Base-by-base conservation (phyloP, 2,329 filamentous ascomycete species). In the Fusarium newnesense region DNA sequence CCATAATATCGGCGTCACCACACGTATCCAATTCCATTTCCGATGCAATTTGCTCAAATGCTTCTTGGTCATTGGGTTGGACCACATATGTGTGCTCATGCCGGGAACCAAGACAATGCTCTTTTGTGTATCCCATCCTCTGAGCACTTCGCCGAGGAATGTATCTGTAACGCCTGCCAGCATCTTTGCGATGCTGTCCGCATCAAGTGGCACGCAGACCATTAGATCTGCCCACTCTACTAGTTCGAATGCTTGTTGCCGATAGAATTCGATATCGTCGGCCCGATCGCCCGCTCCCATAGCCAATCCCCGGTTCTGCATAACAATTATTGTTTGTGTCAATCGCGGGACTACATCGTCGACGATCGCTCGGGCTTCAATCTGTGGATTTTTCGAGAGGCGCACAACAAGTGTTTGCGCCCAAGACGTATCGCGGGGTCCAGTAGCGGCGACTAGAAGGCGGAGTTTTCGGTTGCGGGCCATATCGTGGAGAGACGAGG, bases 41-140 rank as follows among this genome's bases (percentile, higher is more conserved):
- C 90, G 87, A 72, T 92, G 88, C 46, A 97, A 90, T 82, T 97
- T 96, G 81, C 90, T 92, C 69, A 97, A 87, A 79, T 97, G 95
- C 77, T 94, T 93, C 83, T 93, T 94, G 21, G 94, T 97, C 83
- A 95, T 91, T 5, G 95, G 94, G 77, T 96, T 95, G 79, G 95
- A 91, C 94, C 94, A 97, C 90, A 96, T 95, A 68, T 93, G 88
- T 3, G 90, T 90, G 39, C 93, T 96, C 95, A 98, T 97, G 73
- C 94, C 94, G 0, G 95, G 95, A 11, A 97, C 91, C 64, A 98
- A 84, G 54, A 97, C 84, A 36, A 97, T 93, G 76, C 92, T 93
- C 83, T 97, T 97, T 11, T 92, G 92, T 1, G 93, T 91, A 76
- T 97, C 92, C 95, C 95, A 98, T 63, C 93, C 93, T 59, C 95